phyloP scores from a whole-genome alignment of 768 basidiomycete genomes.

The Crepidotus variabilis region DNA sequence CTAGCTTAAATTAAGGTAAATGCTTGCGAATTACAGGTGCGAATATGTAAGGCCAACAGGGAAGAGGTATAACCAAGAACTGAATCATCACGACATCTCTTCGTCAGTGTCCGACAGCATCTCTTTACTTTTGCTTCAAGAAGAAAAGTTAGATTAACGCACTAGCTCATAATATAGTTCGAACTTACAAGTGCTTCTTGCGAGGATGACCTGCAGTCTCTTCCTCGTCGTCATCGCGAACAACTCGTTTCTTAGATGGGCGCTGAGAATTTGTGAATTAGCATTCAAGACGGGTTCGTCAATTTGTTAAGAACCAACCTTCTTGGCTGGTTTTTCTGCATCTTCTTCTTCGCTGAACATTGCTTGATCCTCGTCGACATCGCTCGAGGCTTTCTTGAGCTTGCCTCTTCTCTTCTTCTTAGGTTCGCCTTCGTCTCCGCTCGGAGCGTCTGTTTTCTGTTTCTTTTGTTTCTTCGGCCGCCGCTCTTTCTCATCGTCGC shows the following conservation, averaged over 20 bases:
- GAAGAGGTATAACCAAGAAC: background rate
- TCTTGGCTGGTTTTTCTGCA: slow-evolving; percentile 59
- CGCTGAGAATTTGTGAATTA: slow-evolving; percentile 27
- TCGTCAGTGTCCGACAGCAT: slow-evolving; percentile 87
- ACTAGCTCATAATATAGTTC: background rate
- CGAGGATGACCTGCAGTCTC: slow-evolving; percentile 54
- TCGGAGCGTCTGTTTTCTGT: slow-evolving; percentile 48
- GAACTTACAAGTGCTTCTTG: slow-evolving; percentile 73
- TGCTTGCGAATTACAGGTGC: background rate
- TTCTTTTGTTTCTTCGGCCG: slow-evolving; percentile 49
- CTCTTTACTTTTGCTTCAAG: slow-evolving; percentile 80
- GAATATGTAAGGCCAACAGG: background rate
- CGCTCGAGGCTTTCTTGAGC: slow-evolving; percentile 55
- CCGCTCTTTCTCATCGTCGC: slow-evolving; percentile 78
- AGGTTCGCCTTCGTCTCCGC: slow-evolving; percentile 58
- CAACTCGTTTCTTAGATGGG: slow-evolving; percentile 65
- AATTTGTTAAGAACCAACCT: slow-evolving; percentile 38
- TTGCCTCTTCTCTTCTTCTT: slow-evolving; percentile 75
- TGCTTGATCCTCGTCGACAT: slow-evolving; percentile 60
- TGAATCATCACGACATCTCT: slow-evolving; percentile 54
- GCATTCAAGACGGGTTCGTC: background rate
- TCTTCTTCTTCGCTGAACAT: slow-evolving; percentile 74
- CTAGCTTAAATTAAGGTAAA: background rate
- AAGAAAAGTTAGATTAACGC: slow-evolving; percentile 5
- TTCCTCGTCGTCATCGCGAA: slow-evolving; percentile 80